These are phyloP conservation scores for Lagenidium giganteum DNA, from an alignment of 352 stramenopile species.

Conservation along the genomic window DNA sequence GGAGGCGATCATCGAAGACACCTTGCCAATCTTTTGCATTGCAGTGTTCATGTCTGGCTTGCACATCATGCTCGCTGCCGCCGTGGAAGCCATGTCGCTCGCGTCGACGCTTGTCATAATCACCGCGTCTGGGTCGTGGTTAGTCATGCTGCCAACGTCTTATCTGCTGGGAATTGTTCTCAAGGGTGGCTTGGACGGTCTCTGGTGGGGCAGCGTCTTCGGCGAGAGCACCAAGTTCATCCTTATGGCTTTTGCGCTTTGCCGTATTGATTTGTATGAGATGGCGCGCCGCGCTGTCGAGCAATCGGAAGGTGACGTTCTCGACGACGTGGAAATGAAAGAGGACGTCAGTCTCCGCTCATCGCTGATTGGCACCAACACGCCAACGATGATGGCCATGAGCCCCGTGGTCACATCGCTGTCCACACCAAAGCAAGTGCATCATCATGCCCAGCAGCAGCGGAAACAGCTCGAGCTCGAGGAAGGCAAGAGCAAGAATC, in stretches of 20 bases:
- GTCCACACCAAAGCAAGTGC: conserved; percentile 32
- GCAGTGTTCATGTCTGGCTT: conserved; percentile 55
- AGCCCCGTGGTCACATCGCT: conserved; percentile 45
- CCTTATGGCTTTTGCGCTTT: conserved; percentile 39
- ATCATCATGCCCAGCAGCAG: conserved; percentile 26
- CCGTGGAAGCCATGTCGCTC: conserved; percentile 64
- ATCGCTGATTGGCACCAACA: conserved; percentile 37
- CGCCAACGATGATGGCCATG: conserved; percentile 37
- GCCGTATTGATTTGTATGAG: conserved; percentile 44
- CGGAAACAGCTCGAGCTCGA: too few relatives aligned
- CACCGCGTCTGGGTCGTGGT: conserved; percentile 48
- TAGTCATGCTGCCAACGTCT: conserved; percentile 46
- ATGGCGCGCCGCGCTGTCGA: conserved; percentile 47
- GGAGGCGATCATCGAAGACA: conserved; percentile 27
- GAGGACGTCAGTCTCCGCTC: conserved; percentile 40
- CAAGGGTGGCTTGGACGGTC: conserved; percentile 31
- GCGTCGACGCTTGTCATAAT: conserved; percentile 50
- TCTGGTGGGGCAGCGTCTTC: conserved; percentile 58
- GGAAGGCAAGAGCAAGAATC: too few relatives aligned
- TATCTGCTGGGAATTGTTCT: conserved; percentile 44
- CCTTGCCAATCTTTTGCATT: conserved; percentile 50
- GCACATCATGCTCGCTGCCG: conserved; percentile 56
- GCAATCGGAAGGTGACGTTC: conserved; percentile 36
- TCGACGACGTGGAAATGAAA: conserved; percentile 35
- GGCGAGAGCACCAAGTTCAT: conserved; percentile 53